Evolutionary conservation across 2,329 filamentous ascomycete species (phyloP), one percentile per base, ranked within the genome.

Genomic region (Ophiosphaerella korrae): DNA sequence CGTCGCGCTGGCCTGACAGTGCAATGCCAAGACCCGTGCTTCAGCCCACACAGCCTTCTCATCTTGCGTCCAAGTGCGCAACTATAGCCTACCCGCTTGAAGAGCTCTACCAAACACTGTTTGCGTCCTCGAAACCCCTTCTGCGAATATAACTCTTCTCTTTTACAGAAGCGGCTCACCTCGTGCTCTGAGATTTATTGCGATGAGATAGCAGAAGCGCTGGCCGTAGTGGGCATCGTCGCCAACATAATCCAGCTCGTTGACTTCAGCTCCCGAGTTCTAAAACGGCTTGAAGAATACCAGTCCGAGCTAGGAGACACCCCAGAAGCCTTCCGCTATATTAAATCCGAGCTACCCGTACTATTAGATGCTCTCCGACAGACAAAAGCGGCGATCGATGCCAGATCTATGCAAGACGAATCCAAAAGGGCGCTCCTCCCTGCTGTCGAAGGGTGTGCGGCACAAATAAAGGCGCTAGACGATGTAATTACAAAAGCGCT

Each of bases 181-280:
- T 29, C 26, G 26, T 29, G 26, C 26, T 29, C 5, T 5, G 26
- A 29, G 26, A 29, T 3, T 29, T 11, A 39, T 18, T 34, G 36
- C 4, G 24, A 34, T 6, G 23, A 48, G 13, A 64, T 64, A 60
- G 58, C 58, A 13, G 60, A 64, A 45, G 40, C 24, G 43, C 52
- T 48, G 14, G 32, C 24, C 24, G 18, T 33, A 32, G 32, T 63
- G 21, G 53, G 52, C 7, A 42, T 49, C n/a, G 50, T 57, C 32
- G 48, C 61, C 29, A 64, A 43, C 42, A 53, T 66, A 9, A 36
- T 60, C 18, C 55, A 60, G 42, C 37, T 60, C 24, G 44, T 57
- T 32, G 45, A 55, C 11, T 55, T 58, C 26, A 43, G 50, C 14
- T 9, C 31, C 32, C 13, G 31, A 23, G 48, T 61, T 14, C 6